Base-by-base conservation (phyloP, 768 basidiomycete genomes). In the Podaxis sp. region DNA sequence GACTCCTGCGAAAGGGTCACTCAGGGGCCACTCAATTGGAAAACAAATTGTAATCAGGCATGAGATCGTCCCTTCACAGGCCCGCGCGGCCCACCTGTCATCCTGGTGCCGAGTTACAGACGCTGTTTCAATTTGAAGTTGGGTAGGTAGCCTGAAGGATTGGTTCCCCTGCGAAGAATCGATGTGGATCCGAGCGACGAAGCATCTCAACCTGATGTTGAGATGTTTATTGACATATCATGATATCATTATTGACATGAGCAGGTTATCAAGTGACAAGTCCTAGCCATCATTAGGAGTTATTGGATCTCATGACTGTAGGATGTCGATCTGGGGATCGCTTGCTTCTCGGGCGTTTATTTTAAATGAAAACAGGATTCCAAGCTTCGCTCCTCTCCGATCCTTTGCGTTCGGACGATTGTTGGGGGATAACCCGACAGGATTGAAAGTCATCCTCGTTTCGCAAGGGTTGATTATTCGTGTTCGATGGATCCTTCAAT, bases 31-130 rank as follows among this genome's bases (percentile, higher is more conserved):
- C 33, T 33, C 33, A 56, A 17, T 40, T 56, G 15, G 37, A 15
- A 10, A 37, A 41, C 38, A 56, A 37, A 24, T 56, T 56, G 37
- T 22, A 56, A 15, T 40, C 54, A 56, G 54, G 54, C 17, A 56
- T 22, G 54, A 56, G 36, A 37, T 10, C 22, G 13, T 10, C 54
- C 54, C 54, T 56, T 40, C 38, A 20, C n/a, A 37, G 37, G 37
- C 11, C 24, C 12, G 24, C 24, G 7, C 49, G 24, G 22, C 11
- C 8, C 26, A 22, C 2, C 11, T 22, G 20, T 30, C 54, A 56
- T 56, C 24, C 52, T n/a, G 38, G 17, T 33, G n/a, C 57, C 57
- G 57, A 58, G 46, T 33, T 58, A n/a, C 36, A 37, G 30, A 58
- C 50, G 37, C 22, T 49, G 48, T 58, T 33, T 58, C 30, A 30